Evolutionary conservation across 1,139 yeast species (phyloP).

Genomic region (Nakaseomyces glabratus): DNA sequence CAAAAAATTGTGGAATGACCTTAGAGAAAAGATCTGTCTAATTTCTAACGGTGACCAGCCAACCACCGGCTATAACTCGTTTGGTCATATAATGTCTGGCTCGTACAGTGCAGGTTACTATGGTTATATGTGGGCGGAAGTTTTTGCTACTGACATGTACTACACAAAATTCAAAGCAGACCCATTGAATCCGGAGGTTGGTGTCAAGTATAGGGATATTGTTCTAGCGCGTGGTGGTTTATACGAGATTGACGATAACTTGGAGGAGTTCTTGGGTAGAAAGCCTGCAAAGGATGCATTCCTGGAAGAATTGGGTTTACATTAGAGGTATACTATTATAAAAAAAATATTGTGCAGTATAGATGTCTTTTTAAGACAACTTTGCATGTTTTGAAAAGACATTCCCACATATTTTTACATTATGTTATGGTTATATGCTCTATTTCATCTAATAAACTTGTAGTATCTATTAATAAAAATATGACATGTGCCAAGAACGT

Average conservation of each 20-base stretch:
- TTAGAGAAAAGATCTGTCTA: slow-evolving; percentile 50
- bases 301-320: slow-evolving; percentile 48
- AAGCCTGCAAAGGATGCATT: slow-evolving; percentile 67
- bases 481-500: too few species aligned
- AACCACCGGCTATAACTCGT: slow-evolving; percentile 63
- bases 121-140: slow-evolving; percentile 79
- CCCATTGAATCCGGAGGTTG: slow-evolving; percentile 56
- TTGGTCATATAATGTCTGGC: slow-evolving; percentile 69
- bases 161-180: slow-evolving; percentile 58
- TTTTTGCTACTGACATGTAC: slow-evolving; percentile 77
- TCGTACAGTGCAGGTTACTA: slow-evolving; percentile 84
- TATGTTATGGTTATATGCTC: too few species aligned
- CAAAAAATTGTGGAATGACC: slow-evolving; percentile 50
- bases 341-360: too few species aligned
- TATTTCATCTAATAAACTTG: too few species aligned
- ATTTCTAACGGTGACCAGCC: slow-evolving; percentile 46
- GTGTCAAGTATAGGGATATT: slow-evolving; percentile 59
- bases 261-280: slow-evolving; percentile 64
- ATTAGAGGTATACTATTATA: too few species aligned
- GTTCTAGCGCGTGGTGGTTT: slow-evolving; percentile 69
- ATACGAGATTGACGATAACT: slow-evolving; percentile 54
- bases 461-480: too few species aligned
- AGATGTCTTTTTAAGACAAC: too few species aligned
- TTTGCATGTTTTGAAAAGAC: too few species aligned
- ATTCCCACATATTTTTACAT: too few species aligned